Percentiles rank a stretch among this genome's conserved stretches.
phyloP scores from a whole-genome alignment of 2,329 filamentous ascomycete species.

The Ilyonectria mors-panacis region DNA sequence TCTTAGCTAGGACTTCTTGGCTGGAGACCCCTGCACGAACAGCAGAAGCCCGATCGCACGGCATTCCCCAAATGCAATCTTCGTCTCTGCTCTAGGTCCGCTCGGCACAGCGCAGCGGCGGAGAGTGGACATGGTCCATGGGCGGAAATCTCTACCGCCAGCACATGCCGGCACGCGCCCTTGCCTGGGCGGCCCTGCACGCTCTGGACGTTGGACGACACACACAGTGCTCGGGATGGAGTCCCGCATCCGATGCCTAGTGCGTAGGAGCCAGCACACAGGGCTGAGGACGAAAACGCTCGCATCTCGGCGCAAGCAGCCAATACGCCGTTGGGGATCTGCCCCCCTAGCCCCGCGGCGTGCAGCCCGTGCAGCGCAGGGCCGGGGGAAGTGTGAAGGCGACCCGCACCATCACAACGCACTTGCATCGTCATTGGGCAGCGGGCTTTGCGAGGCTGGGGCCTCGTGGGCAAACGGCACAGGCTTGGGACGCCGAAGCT shows the following conservation, averaged over 20 bases:
- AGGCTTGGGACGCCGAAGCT: background rate
- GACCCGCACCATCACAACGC: background rate
- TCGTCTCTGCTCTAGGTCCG: background rate
- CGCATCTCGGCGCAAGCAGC: background rate
- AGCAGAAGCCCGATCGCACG: background rate
- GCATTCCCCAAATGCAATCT: background rate
- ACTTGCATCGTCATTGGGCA: background rate
- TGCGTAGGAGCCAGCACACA: conserved; percentile 9
- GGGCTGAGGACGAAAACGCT: conserved; percentile 34
- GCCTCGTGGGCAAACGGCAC: background rate
- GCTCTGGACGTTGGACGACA: background rate
- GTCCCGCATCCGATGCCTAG: background rate
- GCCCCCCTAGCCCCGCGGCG: background rate
- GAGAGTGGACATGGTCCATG: background rate
- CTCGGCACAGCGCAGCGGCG: background rate
- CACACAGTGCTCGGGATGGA: background rate
- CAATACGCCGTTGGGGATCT: conserved; percentile 3
- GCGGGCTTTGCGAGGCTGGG: background rate
- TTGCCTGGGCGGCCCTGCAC: background rate
- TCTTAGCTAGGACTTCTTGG: background rate
- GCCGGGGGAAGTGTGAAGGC: background rate
- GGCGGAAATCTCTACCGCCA: no score
- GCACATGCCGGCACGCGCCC: background rate
- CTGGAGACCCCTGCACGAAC: background rate
- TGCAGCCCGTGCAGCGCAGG: background rate